Evolutionary conservation across 768 basidiomycete species (phyloP).

Genomic region (Xanthoconium purpureum): DNA sequence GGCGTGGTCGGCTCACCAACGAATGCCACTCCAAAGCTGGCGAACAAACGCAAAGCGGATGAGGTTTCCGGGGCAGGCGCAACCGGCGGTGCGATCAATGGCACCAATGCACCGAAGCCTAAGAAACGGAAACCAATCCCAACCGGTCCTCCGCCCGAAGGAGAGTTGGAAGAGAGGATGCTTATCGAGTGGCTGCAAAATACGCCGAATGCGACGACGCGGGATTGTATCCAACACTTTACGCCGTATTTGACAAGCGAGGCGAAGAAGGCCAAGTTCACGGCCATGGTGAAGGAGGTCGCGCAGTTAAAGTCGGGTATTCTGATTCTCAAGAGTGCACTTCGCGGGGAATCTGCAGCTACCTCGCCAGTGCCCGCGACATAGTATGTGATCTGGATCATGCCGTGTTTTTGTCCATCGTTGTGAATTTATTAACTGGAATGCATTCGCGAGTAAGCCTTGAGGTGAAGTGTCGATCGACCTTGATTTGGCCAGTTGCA

Average conservation of each 20-base stretch:
- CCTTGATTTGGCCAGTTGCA: conserved; percentile 16
- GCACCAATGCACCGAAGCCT: conserved; percentile 37
- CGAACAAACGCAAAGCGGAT: conserved; percentile 61
- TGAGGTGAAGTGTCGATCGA: conserved; percentile 10
- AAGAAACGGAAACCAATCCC: conserved; percentile 55
- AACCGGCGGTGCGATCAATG: conserved; percentile 12
- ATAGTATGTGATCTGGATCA: conserved; percentile 20
- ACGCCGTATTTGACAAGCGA: conserved; percentile 69
- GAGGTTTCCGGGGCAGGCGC: conserved; percentile 32
- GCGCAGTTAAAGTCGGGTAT: conserved; percentile 68
- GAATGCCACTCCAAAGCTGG: conserved; percentile 35
- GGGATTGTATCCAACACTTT: conserved; percentile 79
- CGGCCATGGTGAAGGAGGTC: conserved; percentile 76
- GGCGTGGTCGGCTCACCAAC: conserved; percentile 27
- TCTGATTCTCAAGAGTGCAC: conserved; percentile 51
- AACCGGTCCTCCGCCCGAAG: conserved; percentile 40
- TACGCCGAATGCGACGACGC: conserved; percentile 66
- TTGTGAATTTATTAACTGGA: conserved; percentile 14
- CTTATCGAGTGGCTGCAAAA: conserved; percentile 74
- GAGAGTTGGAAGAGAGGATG: conserved; percentile 61
- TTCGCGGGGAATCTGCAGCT: conserved; percentile 29
- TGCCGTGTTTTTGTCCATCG: conserved; percentile 17
- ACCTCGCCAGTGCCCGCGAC: conserved; percentile 23
- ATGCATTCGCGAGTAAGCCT: conserved; percentile 5
- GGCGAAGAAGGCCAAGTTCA: conserved; percentile 70